Evolutionary conservation across 768 basidiomycete species (phyloP).

Genomic region (Auriscalpium orientale): DNA sequence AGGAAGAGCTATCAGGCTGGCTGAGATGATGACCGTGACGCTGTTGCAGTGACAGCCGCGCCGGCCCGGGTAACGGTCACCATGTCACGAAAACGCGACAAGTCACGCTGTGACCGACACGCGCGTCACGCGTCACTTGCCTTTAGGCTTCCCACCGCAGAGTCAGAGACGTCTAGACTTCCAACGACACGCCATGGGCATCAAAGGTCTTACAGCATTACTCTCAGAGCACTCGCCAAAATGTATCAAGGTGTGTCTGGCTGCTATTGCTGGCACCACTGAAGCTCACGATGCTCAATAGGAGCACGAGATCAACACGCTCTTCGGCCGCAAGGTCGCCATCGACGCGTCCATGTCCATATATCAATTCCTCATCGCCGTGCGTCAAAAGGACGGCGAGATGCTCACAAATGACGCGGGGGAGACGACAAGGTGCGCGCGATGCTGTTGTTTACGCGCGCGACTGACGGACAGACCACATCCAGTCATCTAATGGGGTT

Average conservation of each 20-base stretch:
- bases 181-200: constrained; percentile 53
- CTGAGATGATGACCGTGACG: not conserved
- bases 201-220: constrained; percentile 90
- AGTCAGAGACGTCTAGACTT: not conserved
- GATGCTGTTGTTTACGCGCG: not conserved
- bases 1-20: too few relatives aligned
- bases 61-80: not conserved
- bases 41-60: not conserved
- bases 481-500: constrained; percentile 92
- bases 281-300: constrained; percentile 18
- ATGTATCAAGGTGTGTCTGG: constrained; percentile 44
- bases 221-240: constrained; percentile 86
- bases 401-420: constrained; percentile 96
- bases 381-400: constrained; percentile 93
- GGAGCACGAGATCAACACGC: constrained; percentile 93
- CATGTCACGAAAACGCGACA: not conserved
- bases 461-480: not conserved
- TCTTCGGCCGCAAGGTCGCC: constrained; percentile 97
- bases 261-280: not conserved
- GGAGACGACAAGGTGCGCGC: constrained; percentile 76
- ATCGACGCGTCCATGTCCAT: constrained; percentile 98
- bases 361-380: constrained; percentile 97
- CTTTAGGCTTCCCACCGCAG: not conserved
- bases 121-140: not conserved
- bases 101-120: not conserved